phyloP scores from a whole-genome alignment of 169 alveolate species.

The Miamiensis avidus region DNA sequence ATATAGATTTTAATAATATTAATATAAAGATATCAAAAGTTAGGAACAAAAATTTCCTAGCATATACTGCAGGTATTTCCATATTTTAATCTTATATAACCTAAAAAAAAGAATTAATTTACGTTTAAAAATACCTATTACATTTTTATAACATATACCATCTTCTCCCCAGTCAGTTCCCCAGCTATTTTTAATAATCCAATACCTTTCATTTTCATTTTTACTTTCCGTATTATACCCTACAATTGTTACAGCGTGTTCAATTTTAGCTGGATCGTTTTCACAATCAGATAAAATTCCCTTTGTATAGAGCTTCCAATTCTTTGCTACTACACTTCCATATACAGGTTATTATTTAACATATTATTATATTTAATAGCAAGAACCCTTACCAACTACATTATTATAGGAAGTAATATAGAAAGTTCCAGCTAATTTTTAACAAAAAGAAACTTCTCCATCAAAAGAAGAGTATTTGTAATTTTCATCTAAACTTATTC shows the following conservation, averaged over 20 bases:
- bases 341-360: not conserved
- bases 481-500: not conserved
- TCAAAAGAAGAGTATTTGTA: not conserved
- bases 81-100: too few relatives aligned
- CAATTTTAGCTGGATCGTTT: not conserved
- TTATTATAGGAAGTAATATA: not conserved
- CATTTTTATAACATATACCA: constrained; percentile 30
- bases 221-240: not conserved
- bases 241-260: not conserved
- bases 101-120: too few relatives aligned
- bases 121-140: too few relatives aligned
- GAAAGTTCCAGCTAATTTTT: not conserved
- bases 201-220: not conserved
- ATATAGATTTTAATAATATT: too few relatives aligned
- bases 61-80: not conserved
- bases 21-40: not conserved
- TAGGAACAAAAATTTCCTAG: not conserved
- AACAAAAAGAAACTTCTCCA: not conserved
- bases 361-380: not conserved
- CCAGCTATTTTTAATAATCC: constrained; percentile 65
- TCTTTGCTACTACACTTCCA: not conserved
- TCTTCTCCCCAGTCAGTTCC: constrained; percentile 73
- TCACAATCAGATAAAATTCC: not conserved
- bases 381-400: not conserved
- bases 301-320: not conserved